Percentiles rank a stretch among this genome's conserved stretches.
Evolutionary conservation across 176 grass and related monocot species (phyloP).

Genomic region (Eleusine indica): DNA sequence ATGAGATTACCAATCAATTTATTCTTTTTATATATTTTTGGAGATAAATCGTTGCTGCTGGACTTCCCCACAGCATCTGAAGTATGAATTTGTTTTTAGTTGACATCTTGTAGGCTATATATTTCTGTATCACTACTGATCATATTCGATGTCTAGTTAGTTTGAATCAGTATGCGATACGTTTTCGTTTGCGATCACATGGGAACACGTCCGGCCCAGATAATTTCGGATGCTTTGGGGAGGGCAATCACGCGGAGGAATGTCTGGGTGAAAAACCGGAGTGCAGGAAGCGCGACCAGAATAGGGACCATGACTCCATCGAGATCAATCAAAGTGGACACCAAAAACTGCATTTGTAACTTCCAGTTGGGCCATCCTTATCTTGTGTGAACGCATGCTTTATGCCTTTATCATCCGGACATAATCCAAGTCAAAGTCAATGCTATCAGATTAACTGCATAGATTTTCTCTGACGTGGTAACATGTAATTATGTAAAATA

Average conservation of each 20-base stretch:
- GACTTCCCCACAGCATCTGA: not conserved
- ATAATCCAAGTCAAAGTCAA: not conserved
- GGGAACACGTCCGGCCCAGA: not conserved
- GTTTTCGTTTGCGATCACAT: not conserved
- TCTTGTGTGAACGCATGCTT: constrained; percentile 37
- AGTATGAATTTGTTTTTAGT: not conserved
- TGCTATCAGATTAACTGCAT: not conserved
- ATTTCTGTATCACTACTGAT: not conserved
- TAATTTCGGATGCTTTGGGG: not conserved
- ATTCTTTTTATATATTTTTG: not conserved
- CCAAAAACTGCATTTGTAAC: not conserved
- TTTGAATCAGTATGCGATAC: not conserved
- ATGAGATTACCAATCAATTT: constrained; percentile 18
- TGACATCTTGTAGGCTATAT: not conserved
- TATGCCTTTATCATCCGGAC: not conserved
- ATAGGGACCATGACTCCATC: not conserved
- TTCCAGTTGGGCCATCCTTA: not conserved
- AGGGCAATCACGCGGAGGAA: not conserved
- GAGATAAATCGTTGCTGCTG: not conserved
- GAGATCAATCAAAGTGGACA: not conserved
- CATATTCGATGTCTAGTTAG: not conserved
- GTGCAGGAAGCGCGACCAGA: not conserved
- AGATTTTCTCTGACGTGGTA: not conserved
- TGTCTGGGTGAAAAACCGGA: not conserved
- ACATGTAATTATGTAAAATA: not conserved